Conservation (phyloP, 441 rosid genomes). For the Geranium incanum region DNA sequence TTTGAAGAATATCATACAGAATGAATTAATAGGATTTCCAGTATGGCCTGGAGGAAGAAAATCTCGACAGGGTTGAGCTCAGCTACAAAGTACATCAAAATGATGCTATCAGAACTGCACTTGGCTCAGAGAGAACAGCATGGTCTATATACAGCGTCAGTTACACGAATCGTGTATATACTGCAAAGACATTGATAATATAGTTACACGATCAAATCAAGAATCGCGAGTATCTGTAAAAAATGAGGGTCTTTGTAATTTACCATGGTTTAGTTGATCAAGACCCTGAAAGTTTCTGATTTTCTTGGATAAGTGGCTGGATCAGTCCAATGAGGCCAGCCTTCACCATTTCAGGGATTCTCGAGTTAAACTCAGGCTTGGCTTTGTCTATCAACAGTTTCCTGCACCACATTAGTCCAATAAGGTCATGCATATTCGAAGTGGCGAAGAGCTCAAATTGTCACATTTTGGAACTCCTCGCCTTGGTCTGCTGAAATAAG, state of each 20-base stretch:
- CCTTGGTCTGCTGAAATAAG: no score
- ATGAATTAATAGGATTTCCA: slow-evolving; percentile 15
- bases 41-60: slow-evolving; percentile 21
- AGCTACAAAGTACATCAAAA: slow-evolving; percentile 11
- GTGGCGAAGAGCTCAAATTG: no score
- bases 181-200: slow-evolving; percentile 26
- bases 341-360: slow-evolving; percentile 68
- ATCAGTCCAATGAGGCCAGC: slow-evolving; percentile 34
- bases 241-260: background rate
- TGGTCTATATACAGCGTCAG: slow-evolving; percentile 16
- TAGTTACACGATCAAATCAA: background rate
- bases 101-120: slow-evolving; percentile 13
- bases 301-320: slow-evolving; percentile 33
- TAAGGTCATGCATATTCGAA: no score
- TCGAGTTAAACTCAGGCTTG: slow-evolving; percentile 37
- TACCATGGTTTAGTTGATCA: slow-evolving; percentile 18
- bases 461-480: no score
- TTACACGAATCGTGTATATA: slow-evolving; percentile 8
- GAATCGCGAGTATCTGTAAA: background rate
- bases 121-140: slow-evolving; percentile 11
- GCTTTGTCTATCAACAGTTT: slow-evolving; percentile 59
- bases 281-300: slow-evolving; percentile 18
- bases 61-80: slow-evolving; percentile 18
- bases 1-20: slow-evolving; percentile 22
- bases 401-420: slow-evolving; percentile 37